Conservation (phyloP, 2,329 filamentous ascomycete species). For the Fonsecaea pugnacius region DNA sequence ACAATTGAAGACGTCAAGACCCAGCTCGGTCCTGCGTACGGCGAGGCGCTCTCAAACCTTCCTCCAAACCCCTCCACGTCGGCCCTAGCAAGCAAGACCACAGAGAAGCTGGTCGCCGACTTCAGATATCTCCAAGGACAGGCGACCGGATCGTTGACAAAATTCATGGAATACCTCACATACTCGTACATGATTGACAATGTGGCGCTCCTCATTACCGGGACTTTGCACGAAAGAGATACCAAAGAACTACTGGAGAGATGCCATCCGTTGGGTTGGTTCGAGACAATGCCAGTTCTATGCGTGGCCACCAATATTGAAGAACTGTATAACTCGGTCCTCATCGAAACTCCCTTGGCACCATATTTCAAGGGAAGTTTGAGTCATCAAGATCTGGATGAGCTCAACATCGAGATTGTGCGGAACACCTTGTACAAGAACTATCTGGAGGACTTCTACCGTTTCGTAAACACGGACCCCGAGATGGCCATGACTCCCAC, state of each 20-base stretch:
- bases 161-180: conserved; percentile 97
- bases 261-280: conserved; percentile 97
- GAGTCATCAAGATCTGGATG: conserved; percentile 94
- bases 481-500: conserved; percentile 89
- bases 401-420: conserved; percentile 99
- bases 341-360: conserved; percentile 94
- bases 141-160: conserved; percentile 84
- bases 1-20: conserved; percentile 77
- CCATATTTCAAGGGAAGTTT: conserved; percentile 97
- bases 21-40: conserved; percentile 93
- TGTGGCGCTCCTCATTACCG: conserved; percentile 94
- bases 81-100: conserved; percentile 89
- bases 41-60: conserved; percentile 91
- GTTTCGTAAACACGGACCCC: conserved; percentile 86
- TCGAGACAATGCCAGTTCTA: conserved; percentile 97
- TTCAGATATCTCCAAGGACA: conserved; percentile 97
- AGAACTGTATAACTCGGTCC: conserved; percentile 95
- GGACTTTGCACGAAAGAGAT: conserved; percentile 95
- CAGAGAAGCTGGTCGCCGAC: conserved; percentile 96
- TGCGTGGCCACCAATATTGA: conserved; percentile 98
- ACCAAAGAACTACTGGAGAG: conserved; percentile 92
- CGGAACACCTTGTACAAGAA: conserved; percentile 99
- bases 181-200: conserved; percentile 99
- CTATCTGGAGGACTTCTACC: conserved; percentile 96
- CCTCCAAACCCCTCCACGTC: conserved; percentile 97